Conservation (phyloP, 495 filamentous ascomycete species). For the Xylona heveae region DNA sequence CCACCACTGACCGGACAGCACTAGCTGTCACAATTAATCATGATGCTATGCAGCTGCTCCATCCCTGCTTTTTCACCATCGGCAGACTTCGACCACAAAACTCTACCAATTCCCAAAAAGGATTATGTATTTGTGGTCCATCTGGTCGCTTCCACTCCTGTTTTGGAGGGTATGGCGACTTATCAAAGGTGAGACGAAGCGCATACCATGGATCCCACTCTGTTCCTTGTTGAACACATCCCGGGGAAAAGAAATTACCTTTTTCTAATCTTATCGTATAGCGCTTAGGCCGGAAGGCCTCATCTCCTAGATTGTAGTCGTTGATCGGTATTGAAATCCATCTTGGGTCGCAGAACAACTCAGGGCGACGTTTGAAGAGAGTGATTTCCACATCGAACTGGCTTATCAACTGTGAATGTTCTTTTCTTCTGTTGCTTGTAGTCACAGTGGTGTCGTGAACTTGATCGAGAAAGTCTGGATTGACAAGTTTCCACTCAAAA, state of each 20-base stretch:
- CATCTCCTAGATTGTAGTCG: constrained; percentile 9
- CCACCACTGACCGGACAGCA: no score
- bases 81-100: constrained; percentile 9
- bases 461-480: constrained; percentile 6
- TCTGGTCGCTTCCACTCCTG: constrained; percentile 11
- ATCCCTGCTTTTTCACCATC: no score
- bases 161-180: constrained; percentile 13
- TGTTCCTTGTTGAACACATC: neutral
- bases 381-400: constrained; percentile 13
- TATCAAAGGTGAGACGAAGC: constrained; percentile 13
- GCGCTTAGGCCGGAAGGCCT: constrained; percentile 12
- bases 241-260: constrained; percentile 13
- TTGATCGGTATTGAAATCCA: no score
- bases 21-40: no score
- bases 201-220: constrained; percentile 7
- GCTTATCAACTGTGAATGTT: no score
- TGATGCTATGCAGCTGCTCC: no score
- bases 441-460: constrained; percentile 4
- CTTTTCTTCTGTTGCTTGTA: no score
- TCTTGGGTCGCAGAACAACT: constrained; percentile 2
- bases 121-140: constrained; percentile 7
- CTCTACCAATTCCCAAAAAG: constrained; percentile 12
- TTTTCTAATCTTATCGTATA: constrained; percentile 13
- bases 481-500: constrained; percentile 11
- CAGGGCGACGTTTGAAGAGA: constrained; percentile 8